Conservation (phyloP, 2,329 filamentous ascomycete species). For the Fusarium austroafricanum region DNA sequence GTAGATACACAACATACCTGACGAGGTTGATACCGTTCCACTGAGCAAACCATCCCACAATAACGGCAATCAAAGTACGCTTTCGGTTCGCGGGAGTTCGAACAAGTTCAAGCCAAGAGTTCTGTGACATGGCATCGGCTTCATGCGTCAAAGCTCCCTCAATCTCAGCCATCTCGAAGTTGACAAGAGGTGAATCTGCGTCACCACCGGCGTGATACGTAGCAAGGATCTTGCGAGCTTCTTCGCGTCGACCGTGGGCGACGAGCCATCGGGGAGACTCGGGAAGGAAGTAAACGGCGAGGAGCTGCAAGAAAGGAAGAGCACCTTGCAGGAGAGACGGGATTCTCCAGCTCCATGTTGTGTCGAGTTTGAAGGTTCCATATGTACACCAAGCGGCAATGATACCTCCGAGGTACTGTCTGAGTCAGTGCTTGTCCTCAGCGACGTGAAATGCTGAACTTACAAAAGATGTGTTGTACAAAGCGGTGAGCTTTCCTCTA, state of each 20-base stretch:
- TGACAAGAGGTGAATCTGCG: conserved; percentile 53
- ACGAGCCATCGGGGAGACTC: conserved; percentile 49
- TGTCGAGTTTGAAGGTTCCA: conserved; percentile 42
- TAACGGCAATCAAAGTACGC: conserved; percentile 37
- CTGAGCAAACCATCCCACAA: conserved; percentile 39
- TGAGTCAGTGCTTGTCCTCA: neutral
- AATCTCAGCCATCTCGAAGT: conserved; percentile 57
- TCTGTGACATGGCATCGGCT: conserved; percentile 50
- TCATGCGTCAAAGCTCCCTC: conserved; percentile 49
- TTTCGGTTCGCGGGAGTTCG: conserved; percentile 51
- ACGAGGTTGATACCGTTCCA: conserved; percentile 41
- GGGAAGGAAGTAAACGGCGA: conserved; percentile 44
- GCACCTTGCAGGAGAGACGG: conserved; percentile 44
- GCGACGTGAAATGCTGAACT: neutral
- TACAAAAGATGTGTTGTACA: conserved; percentile 51
- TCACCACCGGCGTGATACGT: conserved; percentile 58
- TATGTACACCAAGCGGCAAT: conserved; percentile 48
- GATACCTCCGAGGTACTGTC: conserved; percentile 46
- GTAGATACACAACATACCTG: conserved; percentile 1
- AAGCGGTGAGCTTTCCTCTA: conserved; percentile 48
- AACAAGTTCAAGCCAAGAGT: conserved; percentile 54
- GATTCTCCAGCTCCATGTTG: conserved; percentile 46
- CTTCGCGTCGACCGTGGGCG: conserved; percentile 48
- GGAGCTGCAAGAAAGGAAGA: conserved; percentile 40
- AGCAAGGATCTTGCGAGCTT: conserved; percentile 53